These are phyloP conservation scores for Colletotrichum spaethianum DNA, from an alignment of 2,329 filamentous ascomycete genomes.

Conservation along the genomic window DNA sequence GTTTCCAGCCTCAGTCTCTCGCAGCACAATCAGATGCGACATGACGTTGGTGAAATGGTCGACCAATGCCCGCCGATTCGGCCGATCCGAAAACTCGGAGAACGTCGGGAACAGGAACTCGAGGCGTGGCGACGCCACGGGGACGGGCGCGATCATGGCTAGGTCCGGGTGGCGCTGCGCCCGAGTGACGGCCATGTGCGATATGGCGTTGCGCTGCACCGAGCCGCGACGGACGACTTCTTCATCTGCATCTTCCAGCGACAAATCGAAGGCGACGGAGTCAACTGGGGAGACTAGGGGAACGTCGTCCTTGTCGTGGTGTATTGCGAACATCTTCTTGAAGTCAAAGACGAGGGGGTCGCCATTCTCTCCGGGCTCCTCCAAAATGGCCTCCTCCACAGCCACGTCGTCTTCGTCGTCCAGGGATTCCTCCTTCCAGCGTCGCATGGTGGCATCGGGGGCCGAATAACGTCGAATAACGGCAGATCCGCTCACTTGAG, in stretches of 20 bases:
- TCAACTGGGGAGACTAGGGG: constrained; percentile 50
- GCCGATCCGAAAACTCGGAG: constrained; percentile 69
- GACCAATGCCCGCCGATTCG: constrained; percentile 68
- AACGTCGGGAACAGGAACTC: constrained; percentile 69
- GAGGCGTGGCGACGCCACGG: constrained; percentile 57
- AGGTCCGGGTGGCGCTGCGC: constrained; percentile 41
- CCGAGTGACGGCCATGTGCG: constrained; percentile 37
- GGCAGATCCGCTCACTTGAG: constrained; percentile 26
- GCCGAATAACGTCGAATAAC: constrained; percentile 31
- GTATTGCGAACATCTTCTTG: constrained; percentile 32
- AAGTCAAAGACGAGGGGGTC: constrained; percentile 28
- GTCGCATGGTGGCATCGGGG: constrained; percentile 27
- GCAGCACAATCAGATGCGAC: constrained; percentile 75
- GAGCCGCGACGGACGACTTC: constrained; percentile 43
- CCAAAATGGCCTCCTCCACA: constrained; percentile 34
- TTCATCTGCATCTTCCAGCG: constrained; percentile 45
- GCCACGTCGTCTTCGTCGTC: constrained; percentile 28
- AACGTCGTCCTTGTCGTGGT: constrained; percentile 33
- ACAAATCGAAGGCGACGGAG: constrained; percentile 51
- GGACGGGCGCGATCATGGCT: constrained; percentile 53
- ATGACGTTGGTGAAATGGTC: constrained; percentile 76
- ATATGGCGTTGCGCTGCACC: constrained; percentile 43
- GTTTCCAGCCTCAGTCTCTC: constrained; percentile 71
- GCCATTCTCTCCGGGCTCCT: constrained; percentile 29
- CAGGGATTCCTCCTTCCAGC: constrained; percentile 33